Percentiles rank a stretch among this genome's conserved stretches.
Evolutionary conservation across 176 grass and related monocot genomes (phyloP).

Genomic region (Themeda triandra): DNA sequence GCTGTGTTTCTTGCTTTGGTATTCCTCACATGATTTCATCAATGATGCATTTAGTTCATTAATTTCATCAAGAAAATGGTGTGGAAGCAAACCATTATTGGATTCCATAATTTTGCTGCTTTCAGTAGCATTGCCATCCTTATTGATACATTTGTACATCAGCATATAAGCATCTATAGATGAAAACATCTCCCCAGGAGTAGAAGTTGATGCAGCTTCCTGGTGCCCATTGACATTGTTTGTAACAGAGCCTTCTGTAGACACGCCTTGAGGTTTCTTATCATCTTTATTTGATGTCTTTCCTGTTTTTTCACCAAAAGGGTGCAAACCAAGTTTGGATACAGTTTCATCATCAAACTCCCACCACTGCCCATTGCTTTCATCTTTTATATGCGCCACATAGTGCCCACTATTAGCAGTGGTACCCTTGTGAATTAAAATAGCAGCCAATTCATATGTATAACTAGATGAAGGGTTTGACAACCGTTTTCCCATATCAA

Average conservation of each 20-base stretch:
- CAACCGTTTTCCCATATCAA: constrained; percentile 73
- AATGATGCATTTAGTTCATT: constrained; percentile 58
- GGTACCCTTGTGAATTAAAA: constrained; percentile 95
- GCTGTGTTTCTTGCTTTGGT: constrained; percentile 62
- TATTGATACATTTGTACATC: constrained; percentile 74
- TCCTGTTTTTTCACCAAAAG: constrained; percentile 73
- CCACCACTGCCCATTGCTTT: constrained; percentile 87
- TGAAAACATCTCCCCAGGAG: constrained; percentile 62
- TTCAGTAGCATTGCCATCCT: constrained; percentile 30
- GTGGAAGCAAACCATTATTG: constrained; percentile 54
- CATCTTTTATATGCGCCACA: constrained; percentile 94
- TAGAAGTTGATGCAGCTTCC: constrained; percentile 21
- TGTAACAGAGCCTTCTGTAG: constrained; percentile 25
- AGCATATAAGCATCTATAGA: constrained; percentile 99
- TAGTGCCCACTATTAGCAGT: constrained; percentile 96
- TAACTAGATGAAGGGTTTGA: constrained; percentile 52
- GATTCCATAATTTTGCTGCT: constrained; percentile 35
- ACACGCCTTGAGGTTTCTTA: constrained; percentile 29
- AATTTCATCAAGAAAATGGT: constrained; percentile 64
- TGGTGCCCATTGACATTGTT: constrained; percentile 37
- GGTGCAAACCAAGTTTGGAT: constrained; percentile 79
- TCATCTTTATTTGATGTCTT: constrained; percentile 62
- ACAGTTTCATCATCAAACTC: constrained; percentile 99
- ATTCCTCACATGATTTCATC: constrained; percentile 63
- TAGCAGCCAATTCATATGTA: constrained; percentile 77